Conservation (phyloP, 2,329 filamentous ascomycete genomes). For the Fusarium annulatum region DNA sequence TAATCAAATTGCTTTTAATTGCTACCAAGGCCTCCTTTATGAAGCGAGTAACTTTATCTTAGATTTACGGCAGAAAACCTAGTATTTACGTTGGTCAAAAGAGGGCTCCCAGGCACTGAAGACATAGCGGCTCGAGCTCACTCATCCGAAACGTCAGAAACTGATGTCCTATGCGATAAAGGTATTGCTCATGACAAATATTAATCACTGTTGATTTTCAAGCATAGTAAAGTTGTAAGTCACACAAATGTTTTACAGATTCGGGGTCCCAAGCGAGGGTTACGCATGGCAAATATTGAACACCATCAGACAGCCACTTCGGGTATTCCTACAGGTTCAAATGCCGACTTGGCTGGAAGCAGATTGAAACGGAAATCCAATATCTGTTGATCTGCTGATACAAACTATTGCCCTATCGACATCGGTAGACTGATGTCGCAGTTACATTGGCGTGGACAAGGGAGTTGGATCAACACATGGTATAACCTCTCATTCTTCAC, state of each 20-base stretch:
- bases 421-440: background rate
- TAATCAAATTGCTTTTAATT: background rate
- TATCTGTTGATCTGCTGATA: background rate
- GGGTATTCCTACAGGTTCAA: background rate
- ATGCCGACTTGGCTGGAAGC: background rate
- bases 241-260: background rate
- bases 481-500: background rate
- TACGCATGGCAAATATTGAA: conserved; percentile 9
- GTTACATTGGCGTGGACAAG: background rate
- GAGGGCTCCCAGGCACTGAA: background rate
- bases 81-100: background rate
- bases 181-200: background rate
- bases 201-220: background rate
- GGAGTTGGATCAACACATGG: background rate
- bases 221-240: background rate
- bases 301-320: background rate
- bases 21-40: too few species aligned
- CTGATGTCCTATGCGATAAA: background rate
- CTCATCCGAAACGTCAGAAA: conserved; percentile 3
- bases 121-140: conserved; percentile 10
- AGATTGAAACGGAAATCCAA: background rate
- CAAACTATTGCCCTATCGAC: background rate
- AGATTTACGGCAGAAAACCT: background rate
- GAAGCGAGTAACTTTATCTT: background rate
- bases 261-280: conserved; percentile 18